Evolutionary conservation across 2,329 filamentous ascomycete species (phyloP).

Genomic region (Ceratocystis eucalypticola): DNA sequence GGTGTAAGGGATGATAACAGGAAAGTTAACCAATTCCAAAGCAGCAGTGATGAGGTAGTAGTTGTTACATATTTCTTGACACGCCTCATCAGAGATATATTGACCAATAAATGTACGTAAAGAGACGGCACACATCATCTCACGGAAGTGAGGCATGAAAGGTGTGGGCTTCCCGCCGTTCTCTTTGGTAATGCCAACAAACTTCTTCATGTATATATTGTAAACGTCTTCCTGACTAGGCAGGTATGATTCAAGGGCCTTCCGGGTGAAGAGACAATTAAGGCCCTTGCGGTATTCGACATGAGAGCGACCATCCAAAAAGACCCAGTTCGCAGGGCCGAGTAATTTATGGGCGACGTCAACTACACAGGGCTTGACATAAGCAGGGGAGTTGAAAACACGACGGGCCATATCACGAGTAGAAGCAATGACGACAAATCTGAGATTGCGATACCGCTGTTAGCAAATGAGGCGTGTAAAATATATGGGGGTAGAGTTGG

Average conservation of each 20-base stretch:
- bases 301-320: conserved; percentile 86
- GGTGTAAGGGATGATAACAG: conserved; percentile 87
- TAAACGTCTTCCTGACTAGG: conserved; percentile 89
- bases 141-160: conserved; percentile 86
- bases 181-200: conserved; percentile 60
- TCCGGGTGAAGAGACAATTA: conserved; percentile 85
- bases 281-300: conserved; percentile 96
- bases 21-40: conserved; percentile 95
- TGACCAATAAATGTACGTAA: conserved; percentile 95
- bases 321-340: conserved; percentile 88
- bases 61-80: conserved; percentile 91
- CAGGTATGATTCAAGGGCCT: conserved; percentile 75
- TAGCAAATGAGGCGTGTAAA: background rate
- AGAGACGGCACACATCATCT: conserved; percentile 87
- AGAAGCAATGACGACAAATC: conserved; percentile 93
- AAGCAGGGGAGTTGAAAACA: conserved; percentile 85
- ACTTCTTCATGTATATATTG: conserved; percentile 69
- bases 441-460: conserved; percentile 26
- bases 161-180: conserved; percentile 60
- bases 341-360: conserved; percentile 89
- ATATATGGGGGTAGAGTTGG: background rate
- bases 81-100: conserved; percentile 79
- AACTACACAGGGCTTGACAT: conserved; percentile 92
- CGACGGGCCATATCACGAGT: conserved; percentile 92
- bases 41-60: conserved; percentile 95